Percentiles rank a stretch among this genome's conserved stretches.
Evolutionary conservation across 2,329 filamentous ascomycete species (phyloP).

Genomic region (Hymenoscyphus salicellus): DNA sequence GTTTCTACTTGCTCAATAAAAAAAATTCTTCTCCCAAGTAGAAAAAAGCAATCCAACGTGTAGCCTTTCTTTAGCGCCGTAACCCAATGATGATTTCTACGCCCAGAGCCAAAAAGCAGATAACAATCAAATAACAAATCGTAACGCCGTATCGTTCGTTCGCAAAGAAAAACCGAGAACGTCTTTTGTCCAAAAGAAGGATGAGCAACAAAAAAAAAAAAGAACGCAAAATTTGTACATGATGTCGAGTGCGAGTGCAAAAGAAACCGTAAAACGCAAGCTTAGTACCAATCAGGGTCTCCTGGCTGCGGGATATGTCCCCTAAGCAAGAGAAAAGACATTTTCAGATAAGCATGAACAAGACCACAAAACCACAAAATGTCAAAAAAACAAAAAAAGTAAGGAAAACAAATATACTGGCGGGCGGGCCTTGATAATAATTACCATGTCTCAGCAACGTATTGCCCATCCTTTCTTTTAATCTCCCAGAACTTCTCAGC

Average conservation of each 20-base stretch:
- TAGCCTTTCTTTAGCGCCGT: too few relatives aligned
- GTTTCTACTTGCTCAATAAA: too few relatives aligned
- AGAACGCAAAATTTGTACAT: neutral
- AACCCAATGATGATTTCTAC: too few relatives aligned
- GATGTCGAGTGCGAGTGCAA: neutral
- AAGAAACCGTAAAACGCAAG: neutral
- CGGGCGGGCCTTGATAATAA: neutral
- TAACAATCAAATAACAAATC: too few relatives aligned
- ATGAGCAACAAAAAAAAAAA: too few relatives aligned
- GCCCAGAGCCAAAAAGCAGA: too few relatives aligned
- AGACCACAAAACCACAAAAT: neutral
- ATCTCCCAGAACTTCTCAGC: conserved; percentile 84
- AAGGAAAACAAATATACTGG: neutral
- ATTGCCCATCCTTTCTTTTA: conserved; percentile 91
- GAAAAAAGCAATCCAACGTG: too few relatives aligned
- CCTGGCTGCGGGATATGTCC: neutral
- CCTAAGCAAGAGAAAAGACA: neutral
- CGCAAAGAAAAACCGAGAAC: too few relatives aligned
- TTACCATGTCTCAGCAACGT: conserved; percentile 80
- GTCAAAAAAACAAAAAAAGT: neutral
- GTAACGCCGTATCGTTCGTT: too few relatives aligned
- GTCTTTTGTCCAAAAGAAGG: too few relatives aligned
- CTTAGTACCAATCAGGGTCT: neutral
- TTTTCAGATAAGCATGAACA: neutral
- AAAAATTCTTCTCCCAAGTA: too few relatives aligned